Evolutionary conservation across 257 asterid genomes (phyloP), one percentile per base, ranked within the genome.

Genomic region (Gynochthodes officinalis): DNA sequence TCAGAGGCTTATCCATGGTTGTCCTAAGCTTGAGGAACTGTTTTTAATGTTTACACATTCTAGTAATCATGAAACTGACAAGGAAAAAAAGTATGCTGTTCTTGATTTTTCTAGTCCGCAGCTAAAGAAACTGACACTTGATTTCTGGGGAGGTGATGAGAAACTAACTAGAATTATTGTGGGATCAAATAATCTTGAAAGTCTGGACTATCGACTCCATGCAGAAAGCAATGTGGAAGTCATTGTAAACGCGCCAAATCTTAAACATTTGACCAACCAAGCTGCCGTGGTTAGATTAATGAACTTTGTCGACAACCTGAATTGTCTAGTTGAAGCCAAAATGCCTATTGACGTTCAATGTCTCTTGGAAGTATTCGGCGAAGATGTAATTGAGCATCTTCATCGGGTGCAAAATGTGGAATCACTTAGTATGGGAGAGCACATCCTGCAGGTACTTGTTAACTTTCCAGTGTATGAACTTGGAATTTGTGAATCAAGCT

Each of bases 1-100:
- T 23, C 61, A 68, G 32, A 68, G 35, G 19, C 73, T 68, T 42
- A 50, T 68, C 25, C 48, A 48, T 33, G 73, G 73, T 50, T 68
- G 62, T 25, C 73, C 73, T 68, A 0, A 8, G 10, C 73, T 68
- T 23, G 44, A 50, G 30, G 73, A 32, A 21, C 62, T 68, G 18
- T n/a, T 32, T 54, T 2, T 68, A 68, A 33, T 23, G 2, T 21
- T 52, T 49, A 32, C 7, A 5, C 19, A n/a, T 50, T 5, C 25
- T 3, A 30, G 21, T 14, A 14, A 21, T 2, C 42, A 50, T 35
- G 48, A 21, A 1, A 6, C 4, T 7, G 10, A 21, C 13, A 16
- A 8, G 15, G 13, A 68, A 7, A 39, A 19, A 6, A 7, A 23
- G 68, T 18, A 10, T 8, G n/a, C 15, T 5, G 66, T 48, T 13